Evolutionary conservation across 2,329 filamentous ascomycete species (phyloP), one percentile per base, ranked within the genome.

Genomic region (Sporothrix pseudoabietina): DNA sequence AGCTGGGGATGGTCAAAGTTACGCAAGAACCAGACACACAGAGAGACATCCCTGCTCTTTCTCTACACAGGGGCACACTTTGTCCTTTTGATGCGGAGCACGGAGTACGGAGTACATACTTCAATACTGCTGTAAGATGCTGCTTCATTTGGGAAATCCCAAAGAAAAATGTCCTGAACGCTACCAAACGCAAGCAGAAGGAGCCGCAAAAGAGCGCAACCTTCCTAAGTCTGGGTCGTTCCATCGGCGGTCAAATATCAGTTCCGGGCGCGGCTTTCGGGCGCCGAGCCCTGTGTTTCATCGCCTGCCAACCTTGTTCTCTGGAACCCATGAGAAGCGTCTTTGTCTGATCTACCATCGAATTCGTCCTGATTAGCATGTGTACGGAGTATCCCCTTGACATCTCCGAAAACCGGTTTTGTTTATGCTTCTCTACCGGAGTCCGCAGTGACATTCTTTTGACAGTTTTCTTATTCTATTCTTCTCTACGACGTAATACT

Each of bases 301-400:
- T 72, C 71, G 26, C 49, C 71, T 30, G 22, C 14, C 49, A 59
- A 68, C 61, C 52, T 68, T 72, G 61, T 55, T 59, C 39, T 35
- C 63, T 65, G n/a, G 39, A 89, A 87, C 22, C 88, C 82, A 9
- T 55, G 6, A 41, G 32, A 49, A 59, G 16, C 14, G 14, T 19
- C 4, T 22, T 32, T 54, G 71, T 70, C 41, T 70, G 65, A 73
- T 73, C 71, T 63, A 9, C 65, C 55, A 41, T 47, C 14, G 30
- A 35, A 68, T 52, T 22, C 30, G 32, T 47, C 71, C 55, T 49
- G 71, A 72, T 69, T 52, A 35, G 71, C 49, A 72, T 59, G 63
- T 39, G 16, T 30, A 26, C 26, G 26, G 26, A 26, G 26, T 26
- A 59, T 65, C 71, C 26, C 71, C 63, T 72, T 68, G 66, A 52